These are phyloP conservation scores for Mariannaea elegans DNA, from an alignment of 2,329 filamentous ascomycete species.

Conservation along the genomic window DNA sequence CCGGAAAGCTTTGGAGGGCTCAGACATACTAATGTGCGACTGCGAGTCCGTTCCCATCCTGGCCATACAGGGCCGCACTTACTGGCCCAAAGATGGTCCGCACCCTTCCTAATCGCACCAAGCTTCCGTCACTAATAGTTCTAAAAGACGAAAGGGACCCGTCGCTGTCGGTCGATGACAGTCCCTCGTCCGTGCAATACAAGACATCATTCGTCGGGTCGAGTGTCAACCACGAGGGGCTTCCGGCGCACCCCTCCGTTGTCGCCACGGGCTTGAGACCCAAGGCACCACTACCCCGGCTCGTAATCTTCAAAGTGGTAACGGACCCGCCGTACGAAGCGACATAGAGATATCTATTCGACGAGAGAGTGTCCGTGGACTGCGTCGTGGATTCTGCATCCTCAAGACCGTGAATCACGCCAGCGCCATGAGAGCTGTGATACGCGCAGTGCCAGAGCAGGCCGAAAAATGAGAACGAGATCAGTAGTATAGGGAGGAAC, in stretches of 20 bases:
- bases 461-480: conserved; percentile 22
- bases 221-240: conserved; percentile 69
- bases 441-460: conserved; percentile 31
- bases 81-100: conserved; percentile 54
- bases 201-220: conserved; percentile 59
- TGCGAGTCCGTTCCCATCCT: conserved; percentile 49
- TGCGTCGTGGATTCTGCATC: background rate
- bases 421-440: conserved; percentile 13
- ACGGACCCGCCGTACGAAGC: conserved; percentile 59
- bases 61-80: conserved; percentile 54
- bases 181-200: conserved; percentile 69
- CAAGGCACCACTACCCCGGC: conserved; percentile 23
- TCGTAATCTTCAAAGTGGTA: conserved; percentile 56
- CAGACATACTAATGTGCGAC: conserved; percentile 57
- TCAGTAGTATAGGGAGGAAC: conserved; percentile 24
- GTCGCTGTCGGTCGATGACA: conserved; percentile 48
- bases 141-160: conserved; percentile 57
- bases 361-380: background rate
- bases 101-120: conserved; percentile 49
- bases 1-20: background rate
- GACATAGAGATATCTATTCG: conserved; percentile 50
- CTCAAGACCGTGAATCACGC: background rate
- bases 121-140: conserved; percentile 48
- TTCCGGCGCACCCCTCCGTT: conserved; percentile 59
- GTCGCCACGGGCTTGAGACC: conserved; percentile 53